phyloP scores from a whole-genome alignment of 225 moss, liverwort and hornwort genomes.

The Polytrichum commune region DNA sequence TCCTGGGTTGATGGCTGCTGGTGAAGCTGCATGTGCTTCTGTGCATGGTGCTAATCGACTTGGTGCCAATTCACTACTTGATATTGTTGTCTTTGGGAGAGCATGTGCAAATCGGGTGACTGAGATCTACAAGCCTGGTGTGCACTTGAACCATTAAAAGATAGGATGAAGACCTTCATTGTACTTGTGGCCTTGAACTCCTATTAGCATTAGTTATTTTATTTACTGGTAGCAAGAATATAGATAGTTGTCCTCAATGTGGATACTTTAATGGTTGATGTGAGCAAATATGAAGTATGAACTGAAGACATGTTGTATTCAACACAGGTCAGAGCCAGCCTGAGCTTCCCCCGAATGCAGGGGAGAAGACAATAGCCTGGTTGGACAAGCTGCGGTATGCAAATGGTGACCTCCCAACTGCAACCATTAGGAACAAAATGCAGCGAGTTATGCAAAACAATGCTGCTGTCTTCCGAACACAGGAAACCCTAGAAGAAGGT shows the following conservation, averaged over 20 bases:
- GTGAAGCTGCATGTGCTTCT: slow-evolving; percentile 68
- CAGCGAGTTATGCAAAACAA: slow-evolving; percentile 87
- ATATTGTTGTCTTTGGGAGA: slow-evolving; percentile 94
- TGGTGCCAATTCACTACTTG: slow-evolving; percentile 91
- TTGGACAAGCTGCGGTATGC: slow-evolving; percentile 86
- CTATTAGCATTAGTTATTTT: too few relatives aligned
- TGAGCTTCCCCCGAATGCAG: slow-evolving; percentile 67
- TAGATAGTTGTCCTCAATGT: too few relatives aligned
- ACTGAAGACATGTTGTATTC: too few relatives aligned
- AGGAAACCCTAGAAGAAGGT: slow-evolving; percentile 77
- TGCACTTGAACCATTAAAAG: not conserved
- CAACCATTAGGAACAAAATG: slow-evolving; percentile 71
- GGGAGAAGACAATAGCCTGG: slow-evolving; percentile 88
- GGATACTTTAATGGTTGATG: too few relatives aligned
- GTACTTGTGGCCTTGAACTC: too few relatives aligned
- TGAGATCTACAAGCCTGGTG: slow-evolving; percentile 76
- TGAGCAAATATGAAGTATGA: too few relatives aligned
- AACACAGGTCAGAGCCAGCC: slow-evolving; percentile 63
- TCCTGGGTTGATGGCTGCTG: slow-evolving; percentile 67
- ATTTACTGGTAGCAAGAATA: too few relatives aligned
- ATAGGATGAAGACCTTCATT: not conserved
- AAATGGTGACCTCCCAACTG: slow-evolving; percentile 66
- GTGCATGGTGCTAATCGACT: slow-evolving; percentile 83
- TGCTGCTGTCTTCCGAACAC: slow-evolving; percentile 88
- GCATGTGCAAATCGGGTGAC: slow-evolving; percentile 86